A percentile compares a stretch with the other conserved stretches of the same genome.
Evolutionary conservation across 2,329 filamentous ascomycete genomes (phyloP).

Genomic region (Elsinoe ampelina): DNA sequence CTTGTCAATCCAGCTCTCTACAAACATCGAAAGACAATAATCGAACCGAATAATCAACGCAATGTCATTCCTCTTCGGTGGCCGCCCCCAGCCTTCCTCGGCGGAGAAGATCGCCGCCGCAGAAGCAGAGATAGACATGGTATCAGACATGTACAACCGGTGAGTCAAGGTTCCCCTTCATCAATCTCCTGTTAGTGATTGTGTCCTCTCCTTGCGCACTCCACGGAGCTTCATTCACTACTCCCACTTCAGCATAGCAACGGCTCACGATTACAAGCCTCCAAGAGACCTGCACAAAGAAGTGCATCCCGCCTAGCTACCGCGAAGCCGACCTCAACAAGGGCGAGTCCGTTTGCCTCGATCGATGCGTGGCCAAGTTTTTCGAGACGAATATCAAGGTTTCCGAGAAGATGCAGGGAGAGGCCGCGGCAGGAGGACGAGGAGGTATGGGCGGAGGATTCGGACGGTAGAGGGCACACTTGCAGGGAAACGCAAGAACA

Average conservation of each 20-base stretch:
- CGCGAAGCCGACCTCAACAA: conserved; percentile 96
- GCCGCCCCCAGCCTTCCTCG: conserved; percentile 74
- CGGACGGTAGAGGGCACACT: conserved; percentile 14
- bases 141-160: conserved; percentile 98
- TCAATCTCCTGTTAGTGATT: not conserved
- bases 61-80: conserved; percentile 67
- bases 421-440: conserved; percentile 57
- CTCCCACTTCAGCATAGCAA: no score
- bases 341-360: conserved; percentile 95
- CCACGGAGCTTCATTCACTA: no score
- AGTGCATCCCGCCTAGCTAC: conserved; percentile 89
- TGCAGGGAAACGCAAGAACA: not conserved
- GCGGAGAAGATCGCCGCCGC: conserved; percentile 96
- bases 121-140: conserved; percentile 94
- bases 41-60: conserved; percentile 11
- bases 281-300: conserved; percentile 79
- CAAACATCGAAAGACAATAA: conserved; percentile 1
- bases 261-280: conserved; percentile 35
- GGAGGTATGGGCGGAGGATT: conserved; percentile 42
- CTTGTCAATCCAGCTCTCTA: not conserved
- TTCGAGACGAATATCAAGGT: conserved; percentile 98
- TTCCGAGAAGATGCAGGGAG: conserved; percentile 88
- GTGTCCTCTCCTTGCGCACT: not conserved
- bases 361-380: conserved; percentile 96
- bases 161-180: conserved; percentile 31